These are phyloP conservation scores for Schizophyllum commune DNA, from an alignment of 1,284 basidiomycete genomes.

Conservation along the genomic window DNA sequence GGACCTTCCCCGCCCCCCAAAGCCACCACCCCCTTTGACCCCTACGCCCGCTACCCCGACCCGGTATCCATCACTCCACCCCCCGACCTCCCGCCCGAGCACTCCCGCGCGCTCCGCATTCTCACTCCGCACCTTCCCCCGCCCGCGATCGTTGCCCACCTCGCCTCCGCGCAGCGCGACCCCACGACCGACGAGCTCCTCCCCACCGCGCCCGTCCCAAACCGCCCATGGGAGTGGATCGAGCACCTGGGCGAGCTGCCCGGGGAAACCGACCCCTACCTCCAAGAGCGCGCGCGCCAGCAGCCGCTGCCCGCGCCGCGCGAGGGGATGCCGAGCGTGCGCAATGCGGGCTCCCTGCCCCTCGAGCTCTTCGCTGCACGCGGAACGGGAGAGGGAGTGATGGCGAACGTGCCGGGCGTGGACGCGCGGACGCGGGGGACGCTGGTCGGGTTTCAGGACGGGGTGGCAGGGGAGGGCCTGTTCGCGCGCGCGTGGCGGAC, in stretches of 20 bases:
- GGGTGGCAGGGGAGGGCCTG: conserved; percentile 49
- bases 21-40: conserved; percentile 38
- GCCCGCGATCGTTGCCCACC: conserved; percentile 42
- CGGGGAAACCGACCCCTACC: not conserved
- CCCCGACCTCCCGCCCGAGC: conserved; percentile 44
- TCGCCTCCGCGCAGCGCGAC: conserved; percentile 51
- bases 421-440: conserved; percentile 34
- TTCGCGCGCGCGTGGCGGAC: conserved; percentile 73
- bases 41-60: conserved; percentile 56
- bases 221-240: conserved; percentile 80
- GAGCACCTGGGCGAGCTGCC: conserved; percentile 61
- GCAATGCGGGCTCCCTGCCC: conserved; percentile 65
- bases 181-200: conserved; percentile 37
- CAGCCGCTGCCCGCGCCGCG: conserved; percentile 23
- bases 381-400: conserved; percentile 52
- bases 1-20: conserved; percentile 44
- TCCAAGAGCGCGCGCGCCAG: too few species aligned
- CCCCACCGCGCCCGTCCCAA: conserved; percentile 46
- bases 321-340: conserved; percentile 32
- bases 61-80: conserved; percentile 22
- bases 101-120: conserved; percentile 49
- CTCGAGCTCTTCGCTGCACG: conserved; percentile 62
- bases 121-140: conserved; percentile 48
- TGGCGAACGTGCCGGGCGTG: conserved; percentile 19
- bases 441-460: conserved; percentile 57